These are phyloP conservation scores for Ustulina deusta DNA, from an alignment of 2,329 filamentous ascomycete species.

Conservation along the genomic window DNA sequence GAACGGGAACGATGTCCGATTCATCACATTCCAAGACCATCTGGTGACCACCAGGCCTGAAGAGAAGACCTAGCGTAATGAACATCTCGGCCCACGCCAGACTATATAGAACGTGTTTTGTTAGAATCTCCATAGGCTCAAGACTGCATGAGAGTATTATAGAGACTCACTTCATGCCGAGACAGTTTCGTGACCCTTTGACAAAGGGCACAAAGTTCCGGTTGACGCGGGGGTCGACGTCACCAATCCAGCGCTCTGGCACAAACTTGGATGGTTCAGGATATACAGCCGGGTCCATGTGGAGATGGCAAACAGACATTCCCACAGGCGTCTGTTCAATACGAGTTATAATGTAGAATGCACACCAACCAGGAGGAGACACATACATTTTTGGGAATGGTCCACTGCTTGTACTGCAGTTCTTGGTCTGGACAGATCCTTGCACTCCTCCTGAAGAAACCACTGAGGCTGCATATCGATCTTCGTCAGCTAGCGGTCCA, in stretches of 20 bases:
- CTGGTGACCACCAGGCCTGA: neutral
- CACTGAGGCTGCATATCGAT: neutral
- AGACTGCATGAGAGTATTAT: neutral
- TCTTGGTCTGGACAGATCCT: conserved; percentile 15
- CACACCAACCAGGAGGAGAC: neutral
- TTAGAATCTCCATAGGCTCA: no score
- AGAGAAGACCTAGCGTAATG: neutral
- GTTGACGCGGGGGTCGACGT: conserved; percentile 23
- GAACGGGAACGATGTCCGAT: no score
- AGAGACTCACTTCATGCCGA: conserved; percentile 38
- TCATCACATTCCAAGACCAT: neutral
- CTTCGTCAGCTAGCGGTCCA: no score
- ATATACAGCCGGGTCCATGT: conserved; percentile 44
- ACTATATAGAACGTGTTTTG: no score
- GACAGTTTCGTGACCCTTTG: conserved; percentile 38
- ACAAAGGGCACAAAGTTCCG: conserved; percentile 36
- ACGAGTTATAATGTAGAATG: neutral
- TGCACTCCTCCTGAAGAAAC: neutral
- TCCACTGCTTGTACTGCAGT: conserved; percentile 46
- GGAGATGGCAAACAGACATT: conserved; percentile 52
- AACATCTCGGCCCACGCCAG: neutral
- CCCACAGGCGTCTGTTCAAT: conserved; percentile 47
- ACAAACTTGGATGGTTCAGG: conserved; percentile 43
- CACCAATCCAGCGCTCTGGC: conserved; percentile 47
- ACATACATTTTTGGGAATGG: conserved; percentile 48